Conservation (phyloP, 139 green algal species). For the Edaphochlamys debaryana region DNA sequence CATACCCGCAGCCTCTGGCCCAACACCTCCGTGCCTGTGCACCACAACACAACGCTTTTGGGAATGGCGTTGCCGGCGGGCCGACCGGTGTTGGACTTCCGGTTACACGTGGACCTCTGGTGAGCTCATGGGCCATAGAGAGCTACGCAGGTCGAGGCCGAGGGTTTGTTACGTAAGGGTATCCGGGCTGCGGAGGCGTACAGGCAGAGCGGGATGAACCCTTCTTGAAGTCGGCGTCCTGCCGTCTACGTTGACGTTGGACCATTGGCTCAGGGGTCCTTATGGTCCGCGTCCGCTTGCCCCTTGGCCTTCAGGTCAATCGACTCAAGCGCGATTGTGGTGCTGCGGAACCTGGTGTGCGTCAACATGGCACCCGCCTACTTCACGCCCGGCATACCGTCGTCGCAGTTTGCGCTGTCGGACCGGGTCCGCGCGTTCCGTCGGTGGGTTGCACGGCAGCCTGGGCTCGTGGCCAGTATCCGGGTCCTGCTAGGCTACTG, state of each 20-base stretch:
- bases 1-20: constrained; percentile 10
- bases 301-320: no score
- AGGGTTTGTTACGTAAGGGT: no score
- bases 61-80: not conserved
- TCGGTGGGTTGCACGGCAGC: not conserved
- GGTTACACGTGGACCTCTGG: not conserved
- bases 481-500: no score
- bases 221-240: no score
- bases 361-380: constrained; percentile 17
- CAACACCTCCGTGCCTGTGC: not conserved
- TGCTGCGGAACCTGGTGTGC: not conserved
- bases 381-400: not conserved
- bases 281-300: no score
- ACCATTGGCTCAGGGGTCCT: no score
- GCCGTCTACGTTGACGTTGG: no score
- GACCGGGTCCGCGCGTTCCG: constrained; percentile 22
- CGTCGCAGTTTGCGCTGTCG: not conserved
- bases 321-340: not conserved
- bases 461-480: no score
- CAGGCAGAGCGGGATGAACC: no score
- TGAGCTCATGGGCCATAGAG: no score
- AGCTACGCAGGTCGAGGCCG: no score
- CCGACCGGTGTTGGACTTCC: constrained; percentile 15
- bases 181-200: no score
- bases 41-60: not conserved